A percentile compares a stretch with the other conserved stretches of the same genome.
Evolutionary conservation across 352 stramenopile species (phyloP).

Genomic region (Pythium rhizo-oryzae): DNA sequence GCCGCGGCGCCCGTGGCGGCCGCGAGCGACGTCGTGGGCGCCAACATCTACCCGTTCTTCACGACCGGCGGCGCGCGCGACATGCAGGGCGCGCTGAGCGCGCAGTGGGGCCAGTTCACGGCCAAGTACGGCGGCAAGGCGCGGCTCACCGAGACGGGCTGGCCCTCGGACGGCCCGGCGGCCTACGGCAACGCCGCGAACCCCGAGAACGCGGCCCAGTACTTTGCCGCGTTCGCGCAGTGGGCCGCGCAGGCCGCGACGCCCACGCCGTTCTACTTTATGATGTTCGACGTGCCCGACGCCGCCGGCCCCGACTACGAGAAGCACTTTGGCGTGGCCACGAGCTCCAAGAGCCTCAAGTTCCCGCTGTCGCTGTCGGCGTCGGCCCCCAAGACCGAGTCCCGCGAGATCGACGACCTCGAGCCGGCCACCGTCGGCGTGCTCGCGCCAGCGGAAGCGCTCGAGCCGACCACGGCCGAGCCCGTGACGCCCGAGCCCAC

Average conservation of each 20-base stretch:
- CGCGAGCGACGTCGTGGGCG: constrained; percentile 38
- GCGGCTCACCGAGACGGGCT: constrained; percentile 37
- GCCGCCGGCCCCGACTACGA: constrained; percentile 44
- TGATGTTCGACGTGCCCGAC: constrained; percentile 60
- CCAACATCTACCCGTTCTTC: constrained; percentile 49
- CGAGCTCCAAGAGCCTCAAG: constrained; percentile 12
- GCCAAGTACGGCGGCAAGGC: constrained; percentile 31
- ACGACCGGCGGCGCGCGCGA: constrained; percentile 16
- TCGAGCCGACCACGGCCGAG: constrained; percentile 3
- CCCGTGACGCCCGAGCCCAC: too few relatives aligned
- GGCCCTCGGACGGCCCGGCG: constrained; percentile 19
- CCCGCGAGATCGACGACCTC: not conserved
- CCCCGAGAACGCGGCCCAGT: constrained; percentile 42
- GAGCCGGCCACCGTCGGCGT: not conserved
- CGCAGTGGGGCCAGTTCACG: constrained; percentile 28
- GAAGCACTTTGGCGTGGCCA: constrained; percentile 52
- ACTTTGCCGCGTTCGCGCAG: constrained; percentile 41
- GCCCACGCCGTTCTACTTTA: constrained; percentile 54
- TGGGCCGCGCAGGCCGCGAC: constrained; percentile 34
- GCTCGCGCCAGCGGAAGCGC: constrained; percentile 10
- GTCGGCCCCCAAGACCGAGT: not conserved
- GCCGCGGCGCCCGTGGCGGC: constrained; percentile 34
- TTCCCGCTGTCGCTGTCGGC: constrained; percentile 1
- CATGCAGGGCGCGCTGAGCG: constrained; percentile 28
- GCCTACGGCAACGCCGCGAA: constrained; percentile 40